Conservation (phyloP, 768 basidiomycete species). For the Pholiota molesta region DNA sequence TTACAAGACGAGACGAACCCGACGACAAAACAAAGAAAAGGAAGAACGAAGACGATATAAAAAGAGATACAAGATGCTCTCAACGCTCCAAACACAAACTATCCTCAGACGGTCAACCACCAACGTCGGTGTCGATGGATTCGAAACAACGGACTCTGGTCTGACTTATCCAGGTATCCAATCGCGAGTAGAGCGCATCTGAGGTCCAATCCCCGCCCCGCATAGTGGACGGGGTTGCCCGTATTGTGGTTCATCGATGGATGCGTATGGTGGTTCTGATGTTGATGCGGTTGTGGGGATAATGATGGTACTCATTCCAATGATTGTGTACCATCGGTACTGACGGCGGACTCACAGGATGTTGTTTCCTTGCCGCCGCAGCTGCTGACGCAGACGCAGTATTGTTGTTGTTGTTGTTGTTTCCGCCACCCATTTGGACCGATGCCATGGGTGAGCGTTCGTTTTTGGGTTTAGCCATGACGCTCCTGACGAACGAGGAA, state of each 20-base stretch:
- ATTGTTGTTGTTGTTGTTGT: not conserved
- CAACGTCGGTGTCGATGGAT: not conserved
- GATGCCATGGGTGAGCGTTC: slow-evolving; percentile 6
- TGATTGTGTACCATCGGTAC: slow-evolving; percentile 6
- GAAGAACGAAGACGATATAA: not conserved
- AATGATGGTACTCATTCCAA: slow-evolving; percentile 9
- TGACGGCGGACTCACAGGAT: slow-evolving; percentile 10
- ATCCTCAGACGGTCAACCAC: not conserved
- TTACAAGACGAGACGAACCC: not conserved
- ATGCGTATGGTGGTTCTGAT: not conserved
- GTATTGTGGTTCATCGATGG: not conserved
- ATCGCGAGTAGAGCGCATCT: slow-evolving; percentile 15
- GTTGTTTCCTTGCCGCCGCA: slow-evolving; percentile 3
- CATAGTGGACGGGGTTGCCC: slow-evolving; percentile 9
- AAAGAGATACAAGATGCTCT: not conserved
- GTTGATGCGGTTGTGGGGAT: slow-evolving; percentile 3
- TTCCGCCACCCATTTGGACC: not conserved
- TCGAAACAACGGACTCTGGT: not conserved
- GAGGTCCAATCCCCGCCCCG: slow-evolving; percentile 10
- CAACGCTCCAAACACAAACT: not conserved
- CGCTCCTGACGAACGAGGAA: slow-evolving; percentile 28
- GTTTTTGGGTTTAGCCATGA: slow-evolving; percentile 28
- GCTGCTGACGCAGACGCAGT: not conserved
- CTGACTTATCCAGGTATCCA: slow-evolving; percentile 14
- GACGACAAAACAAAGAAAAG: not conserved